Percentiles rank a stretch among this genome's conserved stretches.
Evolutionary conservation across 208 protist genomes (phyloP).

Genomic region (Kentomonas sorsogonicus): DNA sequence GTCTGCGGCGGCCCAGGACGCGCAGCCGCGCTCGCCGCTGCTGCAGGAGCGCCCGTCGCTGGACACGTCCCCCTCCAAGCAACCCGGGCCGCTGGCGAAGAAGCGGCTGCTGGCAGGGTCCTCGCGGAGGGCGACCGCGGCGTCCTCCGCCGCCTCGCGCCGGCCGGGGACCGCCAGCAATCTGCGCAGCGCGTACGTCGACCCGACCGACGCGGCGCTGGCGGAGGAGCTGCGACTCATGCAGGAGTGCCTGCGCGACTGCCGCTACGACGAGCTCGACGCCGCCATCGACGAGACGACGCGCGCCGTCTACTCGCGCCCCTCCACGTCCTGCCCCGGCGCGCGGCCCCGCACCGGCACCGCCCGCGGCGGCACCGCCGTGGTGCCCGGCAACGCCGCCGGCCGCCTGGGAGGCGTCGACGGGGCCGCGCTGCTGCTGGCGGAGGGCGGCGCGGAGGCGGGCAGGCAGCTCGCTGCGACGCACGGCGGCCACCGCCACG

Average conservation of each 20-base stretch:
- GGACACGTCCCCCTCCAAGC: too few relatives aligned
- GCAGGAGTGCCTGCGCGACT: constrained; percentile 66
- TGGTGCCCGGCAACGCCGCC: neutral
- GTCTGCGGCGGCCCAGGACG: neutral
- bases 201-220: constrained; percentile 54
- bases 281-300: constrained; percentile 39
- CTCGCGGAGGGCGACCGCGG: too few relatives aligned
- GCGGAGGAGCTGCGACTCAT: constrained; percentile 70
- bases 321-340: constrained; percentile 55
- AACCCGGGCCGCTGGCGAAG: too few relatives aligned
- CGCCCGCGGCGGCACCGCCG: neutral
- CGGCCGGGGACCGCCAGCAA: neutral
- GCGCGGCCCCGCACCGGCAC: constrained; percentile 19
- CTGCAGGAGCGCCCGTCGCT: neutral
- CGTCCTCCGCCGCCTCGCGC: neutral
- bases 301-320: constrained; percentile 41
- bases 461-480: too few relatives aligned
- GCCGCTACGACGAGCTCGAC: constrained; percentile 39
- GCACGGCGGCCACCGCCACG: constrained; percentile 10
- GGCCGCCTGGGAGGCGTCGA: too few relatives aligned
- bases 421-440: too few relatives aligned
- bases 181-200: constrained; percentile 25
- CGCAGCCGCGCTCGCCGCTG: neutral
- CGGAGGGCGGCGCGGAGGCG: too few relatives aligned
- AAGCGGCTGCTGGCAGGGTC: too few relatives aligned